Percentiles rank a stretch among this genome's conserved stretches.
Conservation (phyloP, 2,329 filamentous ascomycete species). For the Venturia oleaginea region DNA sequence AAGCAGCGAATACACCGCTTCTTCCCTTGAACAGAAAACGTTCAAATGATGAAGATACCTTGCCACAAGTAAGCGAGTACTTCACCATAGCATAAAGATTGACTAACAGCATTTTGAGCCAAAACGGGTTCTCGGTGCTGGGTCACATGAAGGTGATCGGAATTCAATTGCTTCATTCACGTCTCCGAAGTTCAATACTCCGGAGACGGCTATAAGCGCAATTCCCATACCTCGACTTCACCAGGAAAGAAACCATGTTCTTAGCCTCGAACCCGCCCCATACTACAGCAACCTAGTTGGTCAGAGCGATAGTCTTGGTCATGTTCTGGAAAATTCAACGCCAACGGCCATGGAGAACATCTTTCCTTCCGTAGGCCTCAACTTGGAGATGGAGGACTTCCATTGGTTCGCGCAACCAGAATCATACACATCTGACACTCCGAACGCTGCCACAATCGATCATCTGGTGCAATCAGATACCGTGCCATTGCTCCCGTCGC, state of each 20-base stretch:
- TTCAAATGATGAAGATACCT: not conserved
- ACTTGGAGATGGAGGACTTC: slow-evolving; percentile 13
- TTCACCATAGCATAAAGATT: too few relatives aligned
- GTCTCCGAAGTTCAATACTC: slow-evolving; percentile 10
- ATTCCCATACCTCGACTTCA: not conserved
- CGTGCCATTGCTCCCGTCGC: not conserved
- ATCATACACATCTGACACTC: slow-evolving; percentile 4
- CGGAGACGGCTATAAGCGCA: slow-evolving; percentile 1
- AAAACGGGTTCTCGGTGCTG: slow-evolving; percentile 1
- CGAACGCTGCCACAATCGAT: not conserved
- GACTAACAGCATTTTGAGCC: slow-evolving; percentile 1
- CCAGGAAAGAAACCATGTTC: not conserved
- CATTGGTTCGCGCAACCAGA: slow-evolving; percentile 11
- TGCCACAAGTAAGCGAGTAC: not conserved
- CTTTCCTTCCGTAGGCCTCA: slow-evolving; percentile 5
- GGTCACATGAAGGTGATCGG: not conserved
- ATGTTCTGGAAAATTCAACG: slow-evolving; percentile 1
- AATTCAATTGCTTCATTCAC: not conserved
- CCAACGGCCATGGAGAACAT: slow-evolving; percentile 1
- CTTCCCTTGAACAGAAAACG: not conserved
- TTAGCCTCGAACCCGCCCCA: not conserved
- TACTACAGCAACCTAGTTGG: slow-evolving; percentile 3
- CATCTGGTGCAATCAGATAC: not conserved
- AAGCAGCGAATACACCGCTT: not conserved
- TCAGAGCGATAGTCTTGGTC: not conserved